Base-by-base conservation (phyloP, 345 rosid genomes). In the Leavenworthia alabamica region DNA sequence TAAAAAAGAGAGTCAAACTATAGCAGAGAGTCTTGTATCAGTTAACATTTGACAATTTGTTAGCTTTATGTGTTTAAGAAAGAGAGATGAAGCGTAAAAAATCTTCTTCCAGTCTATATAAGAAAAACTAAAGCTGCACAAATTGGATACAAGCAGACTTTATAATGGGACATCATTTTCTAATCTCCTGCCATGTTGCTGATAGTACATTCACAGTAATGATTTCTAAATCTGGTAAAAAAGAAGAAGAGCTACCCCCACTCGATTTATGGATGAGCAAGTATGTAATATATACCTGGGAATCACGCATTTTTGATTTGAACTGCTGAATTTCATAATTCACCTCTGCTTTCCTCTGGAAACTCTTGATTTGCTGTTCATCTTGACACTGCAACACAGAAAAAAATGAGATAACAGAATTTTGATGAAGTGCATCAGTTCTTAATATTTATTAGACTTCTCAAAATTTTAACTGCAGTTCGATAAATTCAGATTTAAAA, bases 301-400 rank as follows among this genome's bases (percentile, higher is more conserved):
- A 93, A 35, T 93, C 99, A 4, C 95, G 88, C 96, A 89, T 93
- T 78, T 93, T 93, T 14, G 81, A 81, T 77, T 86, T 93, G 46
- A 86, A 86, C 69, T 80, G 96, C 78, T 93, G 99, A 79, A 90
- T 84, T 79, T 90, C 95, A 75, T 81, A 96, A 78, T 88, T 88
- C 70, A 87, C 87, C 77, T 87, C 97, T 3, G 97, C 97, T 72
- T 93, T 93, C 67, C 90, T 80, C 64, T 87, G 82, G 67, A 85
- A 86, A 75, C 83, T 77, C 67, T 64, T 87, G 40, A 84, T 78
- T 71, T 93, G 99, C 77, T 81, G 70, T 57, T 76, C 83, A 80
- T 88, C 95, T 74, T 86, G 87, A 64, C 90, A 81, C 97, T 89
- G 82, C 75, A 68, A 53, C 7, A 53, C 46, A 71, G 37, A 28